A percentile compares a stretch with the other conserved stretches of the same genome.
phyloP scores from a whole-genome alignment of 768 basidiomycete species.

The Lepiota brunneoincarnata region DNA sequence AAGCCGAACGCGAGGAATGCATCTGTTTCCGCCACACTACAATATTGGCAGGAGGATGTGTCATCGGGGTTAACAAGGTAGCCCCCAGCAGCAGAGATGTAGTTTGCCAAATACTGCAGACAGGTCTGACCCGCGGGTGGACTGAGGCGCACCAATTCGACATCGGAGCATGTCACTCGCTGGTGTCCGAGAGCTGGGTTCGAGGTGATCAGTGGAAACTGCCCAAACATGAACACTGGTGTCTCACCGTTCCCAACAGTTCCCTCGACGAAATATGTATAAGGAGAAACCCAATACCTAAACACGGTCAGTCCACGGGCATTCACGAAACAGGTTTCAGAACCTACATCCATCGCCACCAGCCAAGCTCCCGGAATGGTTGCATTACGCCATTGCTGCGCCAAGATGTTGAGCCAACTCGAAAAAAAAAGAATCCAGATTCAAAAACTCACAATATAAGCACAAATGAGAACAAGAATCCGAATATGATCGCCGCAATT shows the following conservation, averaged over 20 bases:
- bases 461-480: constrained; percentile 53
- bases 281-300: constrained; percentile 44
- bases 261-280: constrained; percentile 54
- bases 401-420: not conserved
- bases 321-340: no score
- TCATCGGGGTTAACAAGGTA: constrained; percentile 55
- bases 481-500: constrained; percentile 52
- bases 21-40: constrained; percentile 55
- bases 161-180: constrained; percentile 42
- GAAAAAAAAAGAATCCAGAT: not conserved
- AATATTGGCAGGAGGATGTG: constrained; percentile 52
- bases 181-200: constrained; percentile 35
- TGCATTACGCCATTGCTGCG: constrained; percentile 59
- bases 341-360: constrained; percentile 67
- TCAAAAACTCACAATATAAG: constrained; percentile 46
- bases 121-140: constrained; percentile 58
- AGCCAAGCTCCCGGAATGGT: constrained; percentile 53
- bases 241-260: constrained; percentile 27
- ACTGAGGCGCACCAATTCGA: constrained; percentile 51
- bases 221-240: no score
- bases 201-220: not conserved
- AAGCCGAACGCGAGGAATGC: constrained; percentile 49
- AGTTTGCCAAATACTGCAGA: constrained; percentile 47
- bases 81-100: constrained; percentile 49
- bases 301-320: not conserved